Evolutionary conservation across 2,329 filamentous ascomycete genomes (phyloP).

Genomic region (Beauveria australis): DNA sequence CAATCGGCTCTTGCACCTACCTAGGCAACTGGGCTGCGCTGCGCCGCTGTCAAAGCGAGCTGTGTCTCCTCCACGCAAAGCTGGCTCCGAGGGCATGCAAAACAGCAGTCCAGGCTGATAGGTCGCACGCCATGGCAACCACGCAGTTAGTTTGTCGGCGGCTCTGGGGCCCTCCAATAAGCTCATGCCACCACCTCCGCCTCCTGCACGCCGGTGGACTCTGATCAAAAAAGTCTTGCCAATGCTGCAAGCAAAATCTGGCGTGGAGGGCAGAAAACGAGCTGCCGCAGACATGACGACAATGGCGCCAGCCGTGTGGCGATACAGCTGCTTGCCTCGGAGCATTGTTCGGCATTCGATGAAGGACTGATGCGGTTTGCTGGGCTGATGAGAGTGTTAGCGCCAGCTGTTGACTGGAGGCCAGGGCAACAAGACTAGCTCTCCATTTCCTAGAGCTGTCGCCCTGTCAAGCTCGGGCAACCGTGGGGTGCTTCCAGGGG

Average conservation of each 20-base stretch:
- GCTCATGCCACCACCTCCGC: constrained; percentile 2
- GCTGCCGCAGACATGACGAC: not conserved
- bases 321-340: not conserved
- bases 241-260: constrained; percentile 4
- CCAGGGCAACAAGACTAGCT: not conserved
- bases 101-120: constrained; percentile 6
- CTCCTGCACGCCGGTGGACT: constrained; percentile 10
- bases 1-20: constrained; percentile 1
- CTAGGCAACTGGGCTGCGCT: not conserved
- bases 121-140: constrained; percentile 6
- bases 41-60: not conserved
- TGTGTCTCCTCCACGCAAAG: not conserved
- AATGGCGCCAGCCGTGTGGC: not conserved
- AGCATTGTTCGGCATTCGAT: not conserved
- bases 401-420: not conserved
- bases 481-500: not conserved
- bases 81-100: not conserved
- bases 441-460: not conserved
- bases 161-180: constrained; percentile 11
- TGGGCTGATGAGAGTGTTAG: not conserved
- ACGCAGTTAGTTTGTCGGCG: not conserved
- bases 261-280: not conserved
- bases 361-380: not conserved
- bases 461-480: not conserved
- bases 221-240: not conserved